These are phyloP conservation scores for Capsicum baccatum DNA, from an alignment of 257 asterid species.

Conservation along the genomic window DNA sequence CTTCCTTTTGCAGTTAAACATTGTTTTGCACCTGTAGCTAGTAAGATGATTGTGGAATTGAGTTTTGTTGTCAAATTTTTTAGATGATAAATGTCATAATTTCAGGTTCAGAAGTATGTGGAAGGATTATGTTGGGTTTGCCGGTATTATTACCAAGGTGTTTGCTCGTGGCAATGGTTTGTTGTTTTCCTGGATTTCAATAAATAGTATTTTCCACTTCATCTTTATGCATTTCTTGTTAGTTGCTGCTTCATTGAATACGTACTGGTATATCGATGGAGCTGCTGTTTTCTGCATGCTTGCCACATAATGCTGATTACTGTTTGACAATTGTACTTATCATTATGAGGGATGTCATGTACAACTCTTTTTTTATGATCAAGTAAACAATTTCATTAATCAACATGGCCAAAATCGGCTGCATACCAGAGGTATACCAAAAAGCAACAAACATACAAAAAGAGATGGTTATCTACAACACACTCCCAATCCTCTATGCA, in stretches of 20 bases:
- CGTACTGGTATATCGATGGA: not conserved
- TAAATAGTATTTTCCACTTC: slow-evolving; percentile 1
- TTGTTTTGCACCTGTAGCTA: slow-evolving; percentile 24
- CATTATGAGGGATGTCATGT: slow-evolving; percentile 21
- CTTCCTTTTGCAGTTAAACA: slow-evolving; percentile 24
- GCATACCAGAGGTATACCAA: slow-evolving; percentile 10
- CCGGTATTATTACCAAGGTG: slow-evolving; percentile 98
- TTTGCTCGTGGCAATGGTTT: slow-evolving; percentile 98
- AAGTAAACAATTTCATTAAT: slow-evolving; percentile 3
- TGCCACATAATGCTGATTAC: not conserved
- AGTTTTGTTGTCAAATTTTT: not conserved
- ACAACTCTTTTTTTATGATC: not conserved
- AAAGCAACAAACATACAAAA: not conserved
- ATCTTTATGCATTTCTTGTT: slow-evolving; percentile 7
- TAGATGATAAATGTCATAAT: slow-evolving; percentile 33
- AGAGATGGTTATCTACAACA: not conserved
- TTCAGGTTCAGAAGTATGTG: slow-evolving; percentile 86
- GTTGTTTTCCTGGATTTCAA: slow-evolving; percentile 37
- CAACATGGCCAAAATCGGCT: not conserved
- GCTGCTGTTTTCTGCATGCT: slow-evolving; percentile 19
- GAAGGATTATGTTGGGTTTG: slow-evolving; percentile 99
- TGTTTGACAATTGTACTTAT: slow-evolving; percentile 4
- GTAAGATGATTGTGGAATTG: not conserved
- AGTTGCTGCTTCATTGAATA: not conserved
- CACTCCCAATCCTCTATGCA: not conserved